phyloP scores from a whole-genome alignment of 1,139 yeast genomes.

The Kazachstania sp. region DNA sequence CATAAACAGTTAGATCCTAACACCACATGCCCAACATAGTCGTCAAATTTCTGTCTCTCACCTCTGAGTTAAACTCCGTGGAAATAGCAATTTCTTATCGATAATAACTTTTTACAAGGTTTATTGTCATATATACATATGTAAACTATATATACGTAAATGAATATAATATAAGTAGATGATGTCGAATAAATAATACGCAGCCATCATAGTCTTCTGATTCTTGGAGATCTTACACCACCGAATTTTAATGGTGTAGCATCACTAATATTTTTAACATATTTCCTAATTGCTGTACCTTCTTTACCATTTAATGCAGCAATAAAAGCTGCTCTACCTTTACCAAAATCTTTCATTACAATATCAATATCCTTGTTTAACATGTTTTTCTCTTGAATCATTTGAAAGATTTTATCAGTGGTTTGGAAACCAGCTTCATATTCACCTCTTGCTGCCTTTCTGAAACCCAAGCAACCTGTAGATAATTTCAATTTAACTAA shows the following conservation, averaged over 20 bases:
- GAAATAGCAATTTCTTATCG: neutral
- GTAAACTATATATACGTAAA: neutral
- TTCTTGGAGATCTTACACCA: constrained; percentile 80
- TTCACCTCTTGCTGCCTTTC: constrained; percentile 77
- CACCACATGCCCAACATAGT: too few relatives aligned
- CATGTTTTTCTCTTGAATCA: constrained; percentile 53
- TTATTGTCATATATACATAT: neutral
- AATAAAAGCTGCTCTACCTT: constrained; percentile 80
- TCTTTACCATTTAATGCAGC: constrained; percentile 85
- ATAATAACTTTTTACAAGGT: constrained; percentile 1
- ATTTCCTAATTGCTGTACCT: constrained; percentile 59
- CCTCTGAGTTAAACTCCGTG: too few relatives aligned
- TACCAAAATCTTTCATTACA: constrained; percentile 72
- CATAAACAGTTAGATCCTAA: too few relatives aligned
- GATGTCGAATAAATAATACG: too few relatives aligned
- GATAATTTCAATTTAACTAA: constrained; percentile 57
- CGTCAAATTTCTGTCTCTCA: too few relatives aligned
- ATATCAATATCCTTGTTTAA: constrained; percentile 58
- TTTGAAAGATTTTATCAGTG: constrained; percentile 60
- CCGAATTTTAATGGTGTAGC: constrained; percentile 80
- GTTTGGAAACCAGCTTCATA: constrained; percentile 94
- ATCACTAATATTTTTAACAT: constrained; percentile 64
- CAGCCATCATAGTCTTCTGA: constrained; percentile 57
- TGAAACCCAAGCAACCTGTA: constrained; percentile 68
- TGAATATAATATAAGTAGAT: too few relatives aligned